These are phyloP conservation scores for Spathaspora sp. DNA, from an alignment of 805 yeast species.

Conservation along the genomic window DNA sequence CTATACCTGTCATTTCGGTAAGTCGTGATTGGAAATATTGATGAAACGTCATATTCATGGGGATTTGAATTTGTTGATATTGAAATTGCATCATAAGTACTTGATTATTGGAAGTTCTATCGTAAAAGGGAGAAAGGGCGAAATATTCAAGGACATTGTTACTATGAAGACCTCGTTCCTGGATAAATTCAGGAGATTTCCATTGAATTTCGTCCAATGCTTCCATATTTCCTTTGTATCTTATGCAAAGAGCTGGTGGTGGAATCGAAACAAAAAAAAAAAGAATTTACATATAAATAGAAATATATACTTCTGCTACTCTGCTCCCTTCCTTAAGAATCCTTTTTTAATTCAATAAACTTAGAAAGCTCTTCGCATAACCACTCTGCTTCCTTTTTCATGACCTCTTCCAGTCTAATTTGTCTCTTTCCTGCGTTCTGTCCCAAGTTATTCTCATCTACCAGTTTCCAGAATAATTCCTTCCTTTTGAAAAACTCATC, in stretches of 20 bases:
- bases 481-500: slow-evolving; percentile 21
- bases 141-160: slow-evolving; percentile 92
- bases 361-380: slow-evolving; percentile 41
- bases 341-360: slow-evolving; percentile 13
- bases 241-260: background rate
- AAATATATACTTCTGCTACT: no score
- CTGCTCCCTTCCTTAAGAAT: no score
- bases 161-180: slow-evolving; percentile 77
- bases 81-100: slow-evolving; percentile 94
- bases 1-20: slow-evolving; percentile 77
- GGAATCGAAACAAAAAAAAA: background rate
- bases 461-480: slow-evolving; percentile 11
- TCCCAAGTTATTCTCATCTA: slow-evolving; percentile 20
- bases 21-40: slow-evolving; percentile 53
- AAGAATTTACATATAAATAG: background rate
- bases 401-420: slow-evolving; percentile 57
- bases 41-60: slow-evolving; percentile 20
- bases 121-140: slow-evolving; percentile 91
- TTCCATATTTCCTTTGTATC: slow-evolving; percentile 10
- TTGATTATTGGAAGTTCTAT: slow-evolving; percentile 90
- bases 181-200: slow-evolving; percentile 98
- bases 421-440: slow-evolving; percentile 47
- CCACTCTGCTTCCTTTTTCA: slow-evolving; percentile 69
- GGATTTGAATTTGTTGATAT: slow-evolving; percentile 52
- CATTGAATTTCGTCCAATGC: slow-evolving; percentile 88